Base-by-base conservation (phyloP, 1,139 yeast species). In the Hyphopichia fennica region DNA sequence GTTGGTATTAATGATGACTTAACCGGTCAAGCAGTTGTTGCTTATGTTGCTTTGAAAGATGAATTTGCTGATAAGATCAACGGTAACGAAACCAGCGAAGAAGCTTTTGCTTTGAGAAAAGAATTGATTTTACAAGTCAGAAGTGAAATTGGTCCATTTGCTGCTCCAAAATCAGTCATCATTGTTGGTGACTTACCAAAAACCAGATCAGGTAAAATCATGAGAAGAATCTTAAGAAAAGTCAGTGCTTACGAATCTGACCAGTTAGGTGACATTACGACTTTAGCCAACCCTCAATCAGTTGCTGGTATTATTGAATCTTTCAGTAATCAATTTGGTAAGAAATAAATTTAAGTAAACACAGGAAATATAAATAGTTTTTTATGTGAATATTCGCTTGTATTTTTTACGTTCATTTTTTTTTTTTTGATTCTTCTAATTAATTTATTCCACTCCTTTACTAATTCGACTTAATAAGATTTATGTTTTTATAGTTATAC, bases 161-260 rank as follows among this genome's bases (percentile, higher is more conserved):
- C 99, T 35, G 96, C 98, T 45, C 99, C 99, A 65, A 91, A 91
- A 73, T 76, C 87, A 36, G 91, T 91, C 43, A 81, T 91, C 49
- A 74, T 90, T 49, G 96, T 93, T 43, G 80, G 78, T 45, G 99
- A 93, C 62, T 81, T 93, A 67, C 99, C 99, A 67, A 91, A 90
- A 81, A 93, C 99, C 29, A 82, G 99, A 74, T 89, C 96, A 25
- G 99, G 99, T 59, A 93, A 93, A 80, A 91, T 93, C 65, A 91
- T 93, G 96, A 87, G 99, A 79, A 87, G 99, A 76, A 87, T 93
- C 56, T 79, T 93, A 70, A 85, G 99, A 75, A 93, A 93, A 77
- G 76, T 93, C 48, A 83, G 93, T 37, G 79, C 93, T 41, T 81
- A 87, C 56, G 98, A 93, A 72, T 93, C 88, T 50, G 96, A 89